Base-by-base conservation (phyloP, 208 protist genomes). In the Wallacemonas sp. region DNA sequence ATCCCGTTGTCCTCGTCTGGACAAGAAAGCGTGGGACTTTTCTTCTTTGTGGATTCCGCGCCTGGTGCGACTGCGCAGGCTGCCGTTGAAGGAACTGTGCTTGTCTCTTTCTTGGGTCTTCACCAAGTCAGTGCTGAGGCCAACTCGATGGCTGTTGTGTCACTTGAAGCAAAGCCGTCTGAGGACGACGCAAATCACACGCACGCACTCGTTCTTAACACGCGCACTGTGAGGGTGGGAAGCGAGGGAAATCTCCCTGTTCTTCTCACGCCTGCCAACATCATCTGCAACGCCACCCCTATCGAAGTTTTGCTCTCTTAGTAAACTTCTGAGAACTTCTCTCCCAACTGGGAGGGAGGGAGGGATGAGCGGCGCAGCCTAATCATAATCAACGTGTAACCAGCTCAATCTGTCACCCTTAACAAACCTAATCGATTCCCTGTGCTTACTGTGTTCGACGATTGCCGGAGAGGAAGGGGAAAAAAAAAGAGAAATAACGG, bases 261-360 rank as follows among this genome's bases (percentile, higher is more conserved):
- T 0, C 61, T 77, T 9, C 59, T 81, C 27, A 81, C 75, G 1
- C 75, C 75, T 0, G 70, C 56, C 39, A 70, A 77, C 51, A 49
- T 71, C n/a, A 69, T 68, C 59, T 70, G 73, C 44, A 65, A 63
- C 12, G 68, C 59, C 12, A 58, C 51, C 30, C 51, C 51, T 14
- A 58, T 58, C n/a, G 51, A 58, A 11, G 30, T 58, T 9, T n/a
- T n/a, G n/a, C n/a, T n/a, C n/a, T n/a, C n/a, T n/a, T n/a, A n/a
- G n/a, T n/a, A n/a, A 41, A 14, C 36, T 41, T 41, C 36, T 41
- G 9, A 41, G 36, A n/a, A n/a, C n/a, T n/a, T n/a, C n/a, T n/a
- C n/a, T n/a, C n/a, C n/a, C n/a, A n/a, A n/a, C n/a, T n/a, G n/a
- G n/a, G n/a, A n/a, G n/a, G n/a, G n/a, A n/a, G n/a, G n/a, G n/a